phyloP scores from a whole-genome alignment of 2,329 filamentous ascomycete species.

The Dothiorella sarmentorum region DNA sequence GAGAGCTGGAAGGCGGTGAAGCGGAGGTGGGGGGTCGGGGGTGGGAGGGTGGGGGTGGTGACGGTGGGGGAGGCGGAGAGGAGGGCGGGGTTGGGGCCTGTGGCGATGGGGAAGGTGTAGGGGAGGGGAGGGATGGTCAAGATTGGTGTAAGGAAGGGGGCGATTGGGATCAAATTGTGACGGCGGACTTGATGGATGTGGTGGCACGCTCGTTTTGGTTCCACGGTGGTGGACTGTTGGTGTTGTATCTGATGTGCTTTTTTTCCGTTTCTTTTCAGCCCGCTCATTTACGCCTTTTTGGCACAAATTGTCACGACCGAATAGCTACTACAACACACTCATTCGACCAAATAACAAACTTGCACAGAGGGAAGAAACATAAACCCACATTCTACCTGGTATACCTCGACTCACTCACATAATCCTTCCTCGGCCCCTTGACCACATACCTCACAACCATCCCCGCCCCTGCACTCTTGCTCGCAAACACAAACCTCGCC shows the following conservation, averaged over 20 bases:
- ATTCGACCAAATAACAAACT: background rate
- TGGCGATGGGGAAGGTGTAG: background rate
- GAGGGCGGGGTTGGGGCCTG: constrained; percentile 26
- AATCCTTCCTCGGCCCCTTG: constrained; percentile 40
- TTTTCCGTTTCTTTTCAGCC: no score
- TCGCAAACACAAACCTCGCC: constrained; percentile 66
- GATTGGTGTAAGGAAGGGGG: background rate
- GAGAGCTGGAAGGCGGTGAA: constrained; percentile 48
- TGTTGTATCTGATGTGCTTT: no score
- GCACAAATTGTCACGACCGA: background rate
- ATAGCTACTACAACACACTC: background rate
- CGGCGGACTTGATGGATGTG: background rate
- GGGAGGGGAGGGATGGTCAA: no score
- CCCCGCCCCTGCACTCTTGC: constrained; percentile 20
- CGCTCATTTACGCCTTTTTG: background rate
- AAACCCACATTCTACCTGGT: constrained; percentile 4
- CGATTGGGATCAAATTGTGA: constrained; percentile 8
- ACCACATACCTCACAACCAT: constrained; percentile 40
- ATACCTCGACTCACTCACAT: constrained; percentile 38
- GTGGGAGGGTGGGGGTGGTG: constrained; percentile 30
- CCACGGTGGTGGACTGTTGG: background rate
- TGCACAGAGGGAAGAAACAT: no score
- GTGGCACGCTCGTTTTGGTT: background rate
- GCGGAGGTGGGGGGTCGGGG: constrained; percentile 35
- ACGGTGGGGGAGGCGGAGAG: constrained; percentile 36